A percentile compares a stretch with the other conserved stretches of the same genome.
phyloP scores from a whole-genome alignment of 2,329 filamentous ascomycete species.

The Colletotrichum tamarilloi region DNA sequence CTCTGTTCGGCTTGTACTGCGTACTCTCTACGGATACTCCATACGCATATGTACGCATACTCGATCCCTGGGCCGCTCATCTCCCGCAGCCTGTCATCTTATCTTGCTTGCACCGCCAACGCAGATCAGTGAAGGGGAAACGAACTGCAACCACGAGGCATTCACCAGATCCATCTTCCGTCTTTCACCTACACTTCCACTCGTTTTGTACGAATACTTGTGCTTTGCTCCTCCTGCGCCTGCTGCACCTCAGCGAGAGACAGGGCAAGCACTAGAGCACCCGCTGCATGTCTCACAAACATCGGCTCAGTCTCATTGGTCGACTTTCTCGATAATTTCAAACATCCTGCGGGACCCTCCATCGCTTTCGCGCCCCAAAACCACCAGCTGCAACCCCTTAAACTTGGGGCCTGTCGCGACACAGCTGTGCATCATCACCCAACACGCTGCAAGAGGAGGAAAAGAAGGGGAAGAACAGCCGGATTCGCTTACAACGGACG shows the following conservation, averaged over 20 bases:
- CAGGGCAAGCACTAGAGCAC: slow-evolving; percentile 14
- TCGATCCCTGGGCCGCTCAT: slow-evolving; percentile 28
- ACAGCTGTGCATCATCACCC: slow-evolving; percentile 1
- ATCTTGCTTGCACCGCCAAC: slow-evolving; percentile 25
- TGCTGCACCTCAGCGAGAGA: slow-evolving; percentile 34
- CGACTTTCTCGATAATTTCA: slow-evolving; percentile 16
- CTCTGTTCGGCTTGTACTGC: not conserved
- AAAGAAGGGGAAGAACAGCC: slow-evolving; percentile 19
- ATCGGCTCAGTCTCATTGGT: slow-evolving; percentile 18
- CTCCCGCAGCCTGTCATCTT: slow-evolving; percentile 32
- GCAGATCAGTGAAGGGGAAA: slow-evolving; percentile 23
- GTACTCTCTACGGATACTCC: too few relatives aligned
- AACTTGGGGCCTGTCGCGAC: slow-evolving; percentile 23
- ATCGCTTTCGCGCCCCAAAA: slow-evolving; percentile 3
- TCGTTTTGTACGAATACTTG: not conserved
- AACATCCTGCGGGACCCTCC: slow-evolving; percentile 18
- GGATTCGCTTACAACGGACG: not conserved
- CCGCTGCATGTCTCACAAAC: slow-evolving; percentile 29
- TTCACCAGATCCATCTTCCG: slow-evolving; percentile 1
- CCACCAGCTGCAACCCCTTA: slow-evolving; percentile 30
- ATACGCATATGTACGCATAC: not conserved
- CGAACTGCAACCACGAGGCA: not conserved
- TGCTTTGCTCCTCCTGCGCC: slow-evolving; percentile 4
- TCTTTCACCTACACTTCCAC: slow-evolving; percentile 2
- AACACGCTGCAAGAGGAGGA: slow-evolving; percentile 17